Evolutionary conservation across 306 rosid genomes (phyloP), one percentile per base, ranked within the genome.

Genomic region (Sesbania bispinosa): DNA sequence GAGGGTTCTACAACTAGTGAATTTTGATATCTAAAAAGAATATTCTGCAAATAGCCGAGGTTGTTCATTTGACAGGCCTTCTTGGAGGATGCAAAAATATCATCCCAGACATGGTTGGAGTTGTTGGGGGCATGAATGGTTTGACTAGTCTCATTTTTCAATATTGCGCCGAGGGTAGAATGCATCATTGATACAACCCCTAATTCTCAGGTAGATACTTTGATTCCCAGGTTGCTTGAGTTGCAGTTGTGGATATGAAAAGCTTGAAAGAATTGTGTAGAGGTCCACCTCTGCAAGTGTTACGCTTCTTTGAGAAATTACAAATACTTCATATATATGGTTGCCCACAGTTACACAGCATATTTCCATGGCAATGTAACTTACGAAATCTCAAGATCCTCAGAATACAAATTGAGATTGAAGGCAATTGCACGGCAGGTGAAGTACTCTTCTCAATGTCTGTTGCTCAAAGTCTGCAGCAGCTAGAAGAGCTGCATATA

Each of bases 341-440:
- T 2, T 26, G 14, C 15, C 1, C 10, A 2, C 14, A 10, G 14
- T 41, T 41, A 6, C 7, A 35, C 33, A 50, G 16, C 35, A 50
- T 74, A 74, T 74, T 74, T 51, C 65, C 72, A 51, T 2, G 1
- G 15, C 21, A 32, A 1, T 73, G 70, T 15, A 74, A 63, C 55
- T 52, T 74, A 18, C 6, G 30, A 7, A 74, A 52, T 18, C 79
- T 74, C 16, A 74, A 26, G 33, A 1, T 38, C 16, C 21, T 74
- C 21, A 51, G 3, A 35, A 33, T 23, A 51, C 18, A 5, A 27
- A n/a, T n/a, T n/a, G n/a, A n/a, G n/a, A n/a, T n/a, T n/a, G n/a
- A n/a, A n/a, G n/a, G n/a, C n/a, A n/a, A n/a, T n/a, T 7, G 6
- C 24, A 7, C 2, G 63, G 27, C 15, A 2, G 32, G 15, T 48